A percentile compares a stretch with the other conserved stretches of the same genome.
Conservation (phyloP, 2,329 filamentous ascomycete species). For the Claviceps africana region DNA sequence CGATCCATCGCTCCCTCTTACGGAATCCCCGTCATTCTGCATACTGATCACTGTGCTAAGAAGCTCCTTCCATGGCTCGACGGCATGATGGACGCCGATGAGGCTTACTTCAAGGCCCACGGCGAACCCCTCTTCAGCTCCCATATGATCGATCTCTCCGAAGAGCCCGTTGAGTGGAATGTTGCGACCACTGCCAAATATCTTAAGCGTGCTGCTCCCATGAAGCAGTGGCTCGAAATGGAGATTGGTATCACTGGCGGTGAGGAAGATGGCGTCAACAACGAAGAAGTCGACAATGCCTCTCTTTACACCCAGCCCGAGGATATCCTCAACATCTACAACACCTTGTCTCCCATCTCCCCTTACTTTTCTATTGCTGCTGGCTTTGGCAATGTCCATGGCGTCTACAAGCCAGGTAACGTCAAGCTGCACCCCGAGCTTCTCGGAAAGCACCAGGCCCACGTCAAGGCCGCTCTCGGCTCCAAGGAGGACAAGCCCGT, state of each 20-base stretch:
- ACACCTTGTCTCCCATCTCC: constrained; percentile 70
- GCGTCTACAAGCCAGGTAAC: constrained; percentile 97
- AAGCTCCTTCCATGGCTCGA: constrained; percentile 98
- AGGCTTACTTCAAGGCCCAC: constrained; percentile 86
- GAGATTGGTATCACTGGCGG: constrained; percentile 77
- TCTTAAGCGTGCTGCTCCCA: constrained; percentile 82
- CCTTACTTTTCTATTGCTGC: constrained; percentile 97
- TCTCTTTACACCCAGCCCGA: constrained; percentile 95
- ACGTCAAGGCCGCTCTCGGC: constrained; percentile 68
- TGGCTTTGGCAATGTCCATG: constrained; percentile 97
- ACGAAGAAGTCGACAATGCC: constrained; percentile 93
- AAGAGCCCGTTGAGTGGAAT: constrained; percentile 84
- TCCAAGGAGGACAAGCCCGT: constrained; percentile 75
- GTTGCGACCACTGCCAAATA: constrained; percentile 84
- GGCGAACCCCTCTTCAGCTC: constrained; percentile 87
- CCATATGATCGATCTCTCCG: constrained; percentile 97
- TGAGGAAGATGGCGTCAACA: constrained; percentile 97
- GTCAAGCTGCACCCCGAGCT: constrained; percentile 94
- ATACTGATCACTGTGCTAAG: constrained; percentile 99
- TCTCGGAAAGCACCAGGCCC: constrained; percentile 89
- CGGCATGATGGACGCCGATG: constrained; percentile 87
- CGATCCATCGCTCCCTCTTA: constrained; percentile 76
- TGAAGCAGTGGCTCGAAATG: constrained; percentile 99
- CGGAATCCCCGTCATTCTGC: constrained; percentile 79
- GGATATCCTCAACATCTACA: constrained; percentile 86